Evolutionary conservation across 2,329 filamentous ascomycete species (phyloP), one percentile per base, ranked within the genome.

Genomic region (Alternaria rosae): DNA sequence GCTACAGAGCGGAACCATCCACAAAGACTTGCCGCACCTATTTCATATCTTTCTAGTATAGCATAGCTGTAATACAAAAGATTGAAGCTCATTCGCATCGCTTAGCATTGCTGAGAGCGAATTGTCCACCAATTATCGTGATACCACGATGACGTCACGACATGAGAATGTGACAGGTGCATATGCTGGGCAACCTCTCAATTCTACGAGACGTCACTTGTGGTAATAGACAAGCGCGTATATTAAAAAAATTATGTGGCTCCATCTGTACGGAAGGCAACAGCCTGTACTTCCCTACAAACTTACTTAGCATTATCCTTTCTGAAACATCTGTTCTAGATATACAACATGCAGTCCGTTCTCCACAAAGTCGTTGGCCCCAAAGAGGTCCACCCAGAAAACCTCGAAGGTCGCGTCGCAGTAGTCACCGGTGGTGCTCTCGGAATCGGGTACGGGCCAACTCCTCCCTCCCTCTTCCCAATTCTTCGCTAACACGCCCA

Each of bases 351-450:
- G 80, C 80, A 82, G 59, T 80, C 81, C 1, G 64, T 76, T 23
- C 74, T 82, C 13, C 73, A 79, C 30, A 77, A 74, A 6, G 65
- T 79, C 28, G 65, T 81, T 41, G 80, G 81, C 80, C 80, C 0
- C 5, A 76, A 74, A 17, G 65, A 80, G 10, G 75, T 80, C 0
- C 70, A 78, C 7, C 61, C 58, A n/a, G 51, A 54, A 3, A 28
- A 54, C 5, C 32, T 54, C 30, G 51, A 71, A 72, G 8, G 45
- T 1, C 45, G 45, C 17, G 26, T 50, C 26, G 45, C 45, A 6
- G 45, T 50, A 21, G 45, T 50, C 11, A 50, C 45, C 1, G 45
- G 45, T 6, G 26, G 45, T 20, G 45, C 45, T 1, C 45, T 50
- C 2, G 45, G 45, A 23, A 50, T 50, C 5, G 45, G 45, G 45